Percentiles rank a stretch among this genome's conserved stretches.
These are phyloP conservation scores for Nicotiana paniculata DNA, from an alignment of 257 asterid genomes.

Conservation along the genomic window DNA sequence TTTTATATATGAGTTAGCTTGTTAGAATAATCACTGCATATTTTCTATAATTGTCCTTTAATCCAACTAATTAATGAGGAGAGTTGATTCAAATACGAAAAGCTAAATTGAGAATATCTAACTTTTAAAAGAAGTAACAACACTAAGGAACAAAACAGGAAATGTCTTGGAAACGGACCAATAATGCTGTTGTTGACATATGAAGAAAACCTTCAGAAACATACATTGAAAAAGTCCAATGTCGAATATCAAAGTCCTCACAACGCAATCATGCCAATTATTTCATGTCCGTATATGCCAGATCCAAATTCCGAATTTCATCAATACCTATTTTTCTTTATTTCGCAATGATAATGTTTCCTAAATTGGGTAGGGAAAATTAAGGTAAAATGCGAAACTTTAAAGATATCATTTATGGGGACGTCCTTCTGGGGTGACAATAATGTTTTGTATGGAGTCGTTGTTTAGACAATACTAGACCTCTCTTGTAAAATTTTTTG, in stretches of 20 bases:
- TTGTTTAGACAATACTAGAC: too few relatives aligned
- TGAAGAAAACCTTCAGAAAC: neutral
- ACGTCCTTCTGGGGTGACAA: too few relatives aligned
- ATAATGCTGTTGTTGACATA: neutral
- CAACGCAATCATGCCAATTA: neutral
- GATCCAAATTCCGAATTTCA: neutral
- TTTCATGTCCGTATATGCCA: neutral
- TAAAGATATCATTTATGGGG: too few relatives aligned
- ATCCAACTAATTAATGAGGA: neutral
- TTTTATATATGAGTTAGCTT: too few relatives aligned
- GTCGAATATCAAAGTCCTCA: neutral
- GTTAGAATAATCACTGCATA: neutral
- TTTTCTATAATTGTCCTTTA: neutral
- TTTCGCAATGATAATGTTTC: too few relatives aligned
- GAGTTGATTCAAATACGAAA: neutral
- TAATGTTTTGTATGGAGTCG: too few relatives aligned
- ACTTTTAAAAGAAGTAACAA: neutral
- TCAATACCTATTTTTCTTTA: neutral
- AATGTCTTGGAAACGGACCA: neutral
- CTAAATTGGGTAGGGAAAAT: too few relatives aligned
- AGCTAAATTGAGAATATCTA: neutral
- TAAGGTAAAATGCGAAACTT: too few relatives aligned
- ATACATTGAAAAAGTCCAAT: neutral
- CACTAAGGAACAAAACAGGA: neutral
- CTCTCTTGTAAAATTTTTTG: too few relatives aligned